Evolutionary conservation across 1,284 basidiomycete genomes (phyloP), one percentile per base, ranked within the genome.

Genomic region (Tilletia horrida): DNA sequence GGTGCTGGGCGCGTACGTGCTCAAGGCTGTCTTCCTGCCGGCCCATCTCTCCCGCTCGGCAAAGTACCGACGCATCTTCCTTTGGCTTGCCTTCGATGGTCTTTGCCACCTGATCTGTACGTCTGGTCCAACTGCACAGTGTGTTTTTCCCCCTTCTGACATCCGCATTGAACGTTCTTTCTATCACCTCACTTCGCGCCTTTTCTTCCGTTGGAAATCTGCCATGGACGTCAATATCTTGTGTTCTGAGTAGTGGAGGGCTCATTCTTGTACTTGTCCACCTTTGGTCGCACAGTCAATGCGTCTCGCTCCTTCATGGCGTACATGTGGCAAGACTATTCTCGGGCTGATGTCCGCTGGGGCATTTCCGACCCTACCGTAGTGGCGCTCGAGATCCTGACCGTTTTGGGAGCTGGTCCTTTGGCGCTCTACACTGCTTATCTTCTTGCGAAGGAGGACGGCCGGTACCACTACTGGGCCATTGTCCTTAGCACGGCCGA

Each of bases 21-120:
- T 63, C 40, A 69, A 71, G 2, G 48, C 27, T 27, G n/a, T 29
- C 21, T 63, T 70, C 27, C 67, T 73, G 1, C 13, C 62, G 9
- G 18, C 23, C 1, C 55, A 59, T 21, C 27, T 59, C 2, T 31
- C 27, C 31, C 55, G 29, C 4, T 50, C 35, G 11, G 9, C 31
- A 57, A 78, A 76, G 52, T 66, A 67, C 7, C 67, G 64, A 31
- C 21, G 45, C 62, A 72, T 74, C 63, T 74, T 71, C 43, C 66
- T 75, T 64, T 80, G 77, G 78, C 74, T 80, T 29, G 67, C 71
- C n/a, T 79, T 80, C 62, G 78, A 79, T 67, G 66, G 66, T 29
- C 69, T 79, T 42, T 76, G 74, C 47, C 76, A 79, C 62, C 61
- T 77, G 13, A 71, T 69, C 21, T 68, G 66, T 70, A 52, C 21